Evolutionary conservation across 2,329 filamentous ascomycete species (phyloP).

Genomic region (Ceratocystis ficicola): DNA sequence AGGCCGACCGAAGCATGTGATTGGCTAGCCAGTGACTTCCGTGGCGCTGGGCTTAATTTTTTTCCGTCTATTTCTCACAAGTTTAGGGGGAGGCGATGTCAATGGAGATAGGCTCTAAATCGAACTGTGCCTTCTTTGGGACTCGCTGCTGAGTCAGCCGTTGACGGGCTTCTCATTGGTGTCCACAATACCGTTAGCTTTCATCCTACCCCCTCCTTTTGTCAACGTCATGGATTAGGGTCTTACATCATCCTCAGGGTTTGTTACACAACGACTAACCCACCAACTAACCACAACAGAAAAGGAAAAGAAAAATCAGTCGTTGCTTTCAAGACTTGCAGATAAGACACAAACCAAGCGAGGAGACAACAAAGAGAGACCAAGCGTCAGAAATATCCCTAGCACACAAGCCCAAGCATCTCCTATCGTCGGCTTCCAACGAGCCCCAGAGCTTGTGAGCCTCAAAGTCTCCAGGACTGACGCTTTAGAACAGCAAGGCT

Average conservation of each 20-base stretch:
- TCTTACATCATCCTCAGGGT: neutral
- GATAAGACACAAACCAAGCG: neutral
- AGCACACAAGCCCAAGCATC: neutral
- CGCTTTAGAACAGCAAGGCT: neutral
- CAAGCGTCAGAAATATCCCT: neutral
- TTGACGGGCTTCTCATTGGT: neutral
- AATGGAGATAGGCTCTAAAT: too few species aligned
- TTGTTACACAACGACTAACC: neutral
- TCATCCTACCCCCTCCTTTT: neutral
- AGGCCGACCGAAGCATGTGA: slow-evolving; percentile 28
- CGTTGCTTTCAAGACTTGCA: neutral
- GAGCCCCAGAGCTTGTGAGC: neutral
- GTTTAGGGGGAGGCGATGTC: neutral
- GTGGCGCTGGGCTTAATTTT: neutral
- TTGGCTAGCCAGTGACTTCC: neutral
- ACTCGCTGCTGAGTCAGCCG: neutral
- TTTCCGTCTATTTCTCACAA: neutral
- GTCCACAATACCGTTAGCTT: neutral
- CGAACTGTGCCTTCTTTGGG: too few species aligned
- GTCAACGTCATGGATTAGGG: neutral
- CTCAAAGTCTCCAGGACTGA: neutral
- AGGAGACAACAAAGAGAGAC: too few species aligned
- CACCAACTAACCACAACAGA: neutral
- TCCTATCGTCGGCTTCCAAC: neutral
- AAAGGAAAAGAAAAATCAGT: neutral